phyloP scores from a whole-genome alignment of 805 yeast genomes.

The Metschnikowia noctiluminum region DNA sequence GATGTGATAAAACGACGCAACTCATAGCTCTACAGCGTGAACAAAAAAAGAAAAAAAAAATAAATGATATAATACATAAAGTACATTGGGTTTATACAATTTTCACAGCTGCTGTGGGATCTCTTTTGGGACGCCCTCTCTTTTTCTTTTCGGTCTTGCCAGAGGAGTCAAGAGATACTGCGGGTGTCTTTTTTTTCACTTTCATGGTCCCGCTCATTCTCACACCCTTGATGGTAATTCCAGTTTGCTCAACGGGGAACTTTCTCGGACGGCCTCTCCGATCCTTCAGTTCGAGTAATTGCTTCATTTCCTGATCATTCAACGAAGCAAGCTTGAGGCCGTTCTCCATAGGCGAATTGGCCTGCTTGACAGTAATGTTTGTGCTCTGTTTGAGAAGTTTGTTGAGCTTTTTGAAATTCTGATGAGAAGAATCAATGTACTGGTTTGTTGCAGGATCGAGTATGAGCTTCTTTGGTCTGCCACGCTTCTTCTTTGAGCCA shows the following conservation, averaged over 20 bases:
- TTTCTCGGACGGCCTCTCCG: conserved; percentile 51
- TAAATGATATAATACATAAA: neutral
- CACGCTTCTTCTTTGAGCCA: conserved; percentile 33
- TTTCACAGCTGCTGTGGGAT: neutral
- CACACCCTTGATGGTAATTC: conserved; percentile 42
- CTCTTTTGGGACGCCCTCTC: conserved; percentile 15
- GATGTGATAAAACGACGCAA: too few species aligned
- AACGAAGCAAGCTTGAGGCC: conserved; percentile 10
- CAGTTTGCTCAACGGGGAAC: conserved; percentile 45
- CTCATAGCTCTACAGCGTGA: too few species aligned
- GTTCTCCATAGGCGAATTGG: conserved; percentile 6
- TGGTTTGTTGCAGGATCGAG: conserved; percentile 41
- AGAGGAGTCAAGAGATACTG: conserved; percentile 1
- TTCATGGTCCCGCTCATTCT: conserved; percentile 35
- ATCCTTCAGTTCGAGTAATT: conserved; percentile 39
- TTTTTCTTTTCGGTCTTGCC: conserved; percentile 9
- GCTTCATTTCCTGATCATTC: conserved; percentile 18
- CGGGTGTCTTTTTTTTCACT: conserved; percentile 6
- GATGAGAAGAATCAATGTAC: conserved; percentile 40
- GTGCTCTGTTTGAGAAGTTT: conserved; percentile 22
- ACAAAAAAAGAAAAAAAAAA: neutral
- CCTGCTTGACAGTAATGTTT: conserved; percentile 4
- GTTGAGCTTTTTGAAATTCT: conserved; percentile 39
- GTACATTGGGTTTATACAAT: neutral
- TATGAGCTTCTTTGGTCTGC: conserved; percentile 40